A percentile compares a stretch with the other conserved stretches of the same genome.
Evolutionary conservation across 257 asterid species (phyloP).

Genomic region (Rhazya stricta): DNA sequence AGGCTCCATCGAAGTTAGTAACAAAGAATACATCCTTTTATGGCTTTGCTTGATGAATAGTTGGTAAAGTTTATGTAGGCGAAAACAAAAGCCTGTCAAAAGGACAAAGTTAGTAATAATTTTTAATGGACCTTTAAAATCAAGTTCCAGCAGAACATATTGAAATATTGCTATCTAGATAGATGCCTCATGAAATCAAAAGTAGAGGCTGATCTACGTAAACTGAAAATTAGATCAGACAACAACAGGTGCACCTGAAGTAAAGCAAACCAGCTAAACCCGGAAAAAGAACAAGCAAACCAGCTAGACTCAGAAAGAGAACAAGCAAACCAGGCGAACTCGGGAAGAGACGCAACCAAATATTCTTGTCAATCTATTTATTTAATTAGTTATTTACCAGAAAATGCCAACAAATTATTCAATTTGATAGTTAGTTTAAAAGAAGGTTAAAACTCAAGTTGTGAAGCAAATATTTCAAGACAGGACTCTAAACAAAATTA

Average conservation of each 20-base stretch:
- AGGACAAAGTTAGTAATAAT: conserved; percentile 21
- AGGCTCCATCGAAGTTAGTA: conserved; percentile 69
- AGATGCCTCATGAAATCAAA: conserved; percentile 4
- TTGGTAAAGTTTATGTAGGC: conserved; percentile 13
- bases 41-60: conserved; percentile 23
- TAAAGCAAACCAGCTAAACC: conserved; percentile 9
- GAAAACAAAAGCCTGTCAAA: conserved; percentile 20
- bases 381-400: background rate
- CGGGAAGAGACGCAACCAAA: background rate
- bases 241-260: conserved; percentile 4
- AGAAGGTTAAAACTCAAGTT: background rate
- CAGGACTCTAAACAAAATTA: background rate
- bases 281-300: conserved; percentile 12
- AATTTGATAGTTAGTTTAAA: background rate
- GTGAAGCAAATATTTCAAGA: background rate
- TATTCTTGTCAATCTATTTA: background rate
- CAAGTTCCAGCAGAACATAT: conserved; percentile 6
- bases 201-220: background rate
- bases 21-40: conserved; percentile 45
- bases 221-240: background rate
- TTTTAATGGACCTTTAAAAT: background rate
- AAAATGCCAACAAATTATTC: background rate
- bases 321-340: conserved; percentile 8
- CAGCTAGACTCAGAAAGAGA: no score
- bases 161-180: background rate